Percentiles rank a stretch among this genome's conserved stretches.
Conservation (phyloP, 1,139 yeast genomes). For the Meyerozyma elateridarum region DNA sequence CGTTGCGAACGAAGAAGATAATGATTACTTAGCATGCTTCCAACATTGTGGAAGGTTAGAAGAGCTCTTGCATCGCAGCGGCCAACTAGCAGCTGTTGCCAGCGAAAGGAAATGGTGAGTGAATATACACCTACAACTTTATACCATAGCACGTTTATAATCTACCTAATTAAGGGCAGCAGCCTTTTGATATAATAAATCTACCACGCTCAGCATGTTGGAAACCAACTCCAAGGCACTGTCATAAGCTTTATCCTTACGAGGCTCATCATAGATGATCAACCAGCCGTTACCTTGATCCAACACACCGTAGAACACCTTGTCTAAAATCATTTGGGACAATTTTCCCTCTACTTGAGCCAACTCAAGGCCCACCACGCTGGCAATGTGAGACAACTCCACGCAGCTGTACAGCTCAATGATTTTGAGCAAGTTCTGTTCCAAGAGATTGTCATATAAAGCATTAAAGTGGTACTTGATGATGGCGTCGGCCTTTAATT, state of each 20-base stretch:
- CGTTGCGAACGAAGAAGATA: slow-evolving; percentile 38
- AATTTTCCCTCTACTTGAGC: slow-evolving; percentile 92
- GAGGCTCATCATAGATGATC: slow-evolving; percentile 84
- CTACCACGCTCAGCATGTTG: slow-evolving; percentile 85
- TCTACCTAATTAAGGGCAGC: slow-evolving; percentile 57
- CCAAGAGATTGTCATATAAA: slow-evolving; percentile 86
- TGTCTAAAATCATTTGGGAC: slow-evolving; percentile 94
- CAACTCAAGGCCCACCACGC: slow-evolving; percentile 80
- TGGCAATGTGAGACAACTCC: slow-evolving; percentile 83
- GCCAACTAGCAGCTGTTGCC: slow-evolving; percentile 52
- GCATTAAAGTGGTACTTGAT: slow-evolving; percentile 91
- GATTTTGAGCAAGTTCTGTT: slow-evolving; percentile 88
- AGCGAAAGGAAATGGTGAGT: too few species aligned
- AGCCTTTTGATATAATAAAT: slow-evolving; percentile 90
- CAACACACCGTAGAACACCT: slow-evolving; percentile 88
- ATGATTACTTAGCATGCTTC: slow-evolving; percentile 49
- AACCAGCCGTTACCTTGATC: slow-evolving; percentile 99
- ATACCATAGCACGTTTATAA: too few species aligned
- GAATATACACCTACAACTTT: too few species aligned
- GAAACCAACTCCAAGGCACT: slow-evolving; percentile 83
- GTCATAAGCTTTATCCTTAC: slow-evolving; percentile 83
- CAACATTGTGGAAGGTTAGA: slow-evolving; percentile 54
- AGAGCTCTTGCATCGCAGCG: slow-evolving; percentile 57
- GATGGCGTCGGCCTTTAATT: slow-evolving; percentile 80
- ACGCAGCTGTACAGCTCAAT: slow-evolving; percentile 96